Evolutionary conservation across 2,329 filamentous ascomycete species (phyloP).

Genomic region (Cladophialophora immunda): DNA sequence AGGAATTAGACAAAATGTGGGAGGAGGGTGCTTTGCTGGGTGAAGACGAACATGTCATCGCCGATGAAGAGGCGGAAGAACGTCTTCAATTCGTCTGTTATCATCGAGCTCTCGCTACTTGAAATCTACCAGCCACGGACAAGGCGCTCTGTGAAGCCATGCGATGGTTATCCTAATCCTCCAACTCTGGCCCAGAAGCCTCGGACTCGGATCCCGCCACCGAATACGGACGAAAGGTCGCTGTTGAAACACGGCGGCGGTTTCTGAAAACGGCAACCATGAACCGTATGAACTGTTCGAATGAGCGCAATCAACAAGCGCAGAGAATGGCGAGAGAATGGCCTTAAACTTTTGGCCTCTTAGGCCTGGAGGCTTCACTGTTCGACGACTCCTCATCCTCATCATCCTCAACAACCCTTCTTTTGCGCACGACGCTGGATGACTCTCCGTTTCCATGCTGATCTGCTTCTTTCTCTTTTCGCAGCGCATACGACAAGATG

Average conservation of each 20-base stretch:
- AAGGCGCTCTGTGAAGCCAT: background rate
- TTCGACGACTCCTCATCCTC: constrained; percentile 35
- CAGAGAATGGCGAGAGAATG: background rate
- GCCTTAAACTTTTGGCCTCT: constrained; percentile 29
- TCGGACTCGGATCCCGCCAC: background rate
- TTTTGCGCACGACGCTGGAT: constrained; percentile 36
- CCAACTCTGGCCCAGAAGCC: background rate
- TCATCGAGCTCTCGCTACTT: constrained; percentile 33
- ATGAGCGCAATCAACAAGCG: background rate
- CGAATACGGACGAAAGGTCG: background rate
- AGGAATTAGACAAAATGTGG: constrained; percentile 83
- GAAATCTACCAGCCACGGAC: constrained; percentile 6
- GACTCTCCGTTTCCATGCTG: constrained; percentile 40
- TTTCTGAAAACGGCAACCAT: background rate
- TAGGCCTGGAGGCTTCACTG: constrained; percentile 27
- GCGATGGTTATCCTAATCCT: background rate
- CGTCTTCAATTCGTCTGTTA: constrained; percentile 50
- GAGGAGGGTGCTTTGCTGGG: constrained; percentile 86
- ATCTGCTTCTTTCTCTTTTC: constrained; percentile 43
- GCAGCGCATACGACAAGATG: constrained; percentile 53
- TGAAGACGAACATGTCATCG: constrained; percentile 82
- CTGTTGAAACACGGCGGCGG: background rate
- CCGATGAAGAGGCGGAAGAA: constrained; percentile 75
- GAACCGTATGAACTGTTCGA: background rate
- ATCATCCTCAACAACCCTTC: constrained; percentile 43